Base-by-base conservation (phyloP, 2,329 filamentous ascomycete species). In the Zymoseptoria crescenta region DNA sequence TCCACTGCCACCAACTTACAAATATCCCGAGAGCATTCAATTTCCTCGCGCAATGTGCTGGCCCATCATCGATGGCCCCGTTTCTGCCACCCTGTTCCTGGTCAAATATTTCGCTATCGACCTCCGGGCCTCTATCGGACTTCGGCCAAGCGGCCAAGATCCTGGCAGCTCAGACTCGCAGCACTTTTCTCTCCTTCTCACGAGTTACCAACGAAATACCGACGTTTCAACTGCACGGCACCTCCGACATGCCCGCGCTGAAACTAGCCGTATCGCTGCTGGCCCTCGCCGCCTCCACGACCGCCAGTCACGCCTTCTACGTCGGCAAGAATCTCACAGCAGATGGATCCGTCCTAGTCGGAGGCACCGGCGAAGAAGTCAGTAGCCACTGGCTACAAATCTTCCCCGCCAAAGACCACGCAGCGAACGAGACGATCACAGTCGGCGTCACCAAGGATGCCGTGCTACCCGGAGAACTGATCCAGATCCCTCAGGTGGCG, bases 281-380 rank as follows among this genome's bases (percentile, higher is more conserved):
- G 35, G 35, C 35, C 16, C n/a, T 45, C 5, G n/a, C 35, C 4
- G 35, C 10, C 13, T 13, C 20, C 10, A n/a, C 49, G n/a, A 13
- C 24, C n/a, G 75, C 75, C n/a, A 79, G 77, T 68, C 78, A 79
- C 65, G 76, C 75, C 13, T 79, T 79, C 66, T 79, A 79, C 56
- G 75, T 79, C 19, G 77, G 77, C 60, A 77, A 77, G 60, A 70
- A 73, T 48, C 73, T 79, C 60, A 79, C 77, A 0, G 67, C 71
- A 13, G 73, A 75, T 60, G 75, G 75, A 29, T 73, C 72, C 41
- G 75, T 79, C 27, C 70, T 79, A 50, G 67, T 79, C 20, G 77
- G 76, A 60, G 76, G 77, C 21, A 79, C 76, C 3, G 77, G 77
- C 51, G 77, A 80, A 60, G 76, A 79, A 62, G 76, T 79, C 0